Conservation (phyloP, 2,329 filamentous ascomycete genomes). For the Aspergillus ruber region DNA sequence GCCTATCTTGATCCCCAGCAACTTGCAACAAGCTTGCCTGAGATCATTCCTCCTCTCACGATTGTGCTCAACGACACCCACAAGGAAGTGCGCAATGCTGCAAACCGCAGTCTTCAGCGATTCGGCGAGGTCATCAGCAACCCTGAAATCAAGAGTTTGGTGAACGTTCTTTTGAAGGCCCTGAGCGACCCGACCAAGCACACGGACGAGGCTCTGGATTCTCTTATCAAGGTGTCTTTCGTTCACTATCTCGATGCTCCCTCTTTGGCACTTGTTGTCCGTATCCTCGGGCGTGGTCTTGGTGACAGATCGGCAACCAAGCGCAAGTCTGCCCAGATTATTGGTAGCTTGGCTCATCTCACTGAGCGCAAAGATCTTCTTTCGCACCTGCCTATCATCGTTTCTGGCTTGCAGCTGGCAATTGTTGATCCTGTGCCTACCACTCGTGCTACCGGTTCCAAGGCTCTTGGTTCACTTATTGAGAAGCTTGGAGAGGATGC, state of each 20-base stretch:
- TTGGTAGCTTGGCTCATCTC: slow-evolving; percentile 92
- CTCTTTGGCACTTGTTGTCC: slow-evolving; percentile 87
- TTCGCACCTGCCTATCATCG: slow-evolving; percentile 82
- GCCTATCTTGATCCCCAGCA: slow-evolving; percentile 96
- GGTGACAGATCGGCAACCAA: slow-evolving; percentile 90
- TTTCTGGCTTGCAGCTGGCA: slow-evolving; percentile 80
- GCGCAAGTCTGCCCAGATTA: slow-evolving; percentile 92
- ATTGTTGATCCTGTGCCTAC: slow-evolving; percentile 94
- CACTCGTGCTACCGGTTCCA: slow-evolving; percentile 90
- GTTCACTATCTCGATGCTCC: slow-evolving; percentile 97
- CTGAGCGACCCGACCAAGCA: slow-evolving; percentile 96
- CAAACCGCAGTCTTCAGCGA: slow-evolving; percentile 91
- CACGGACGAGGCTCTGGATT: slow-evolving; percentile 88
- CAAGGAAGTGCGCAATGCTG: slow-evolving; percentile 87
- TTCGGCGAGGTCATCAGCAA: slow-evolving; percentile 99
- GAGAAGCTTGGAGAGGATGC: slow-evolving; percentile 98
- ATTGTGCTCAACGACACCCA: slow-evolving; percentile 94
- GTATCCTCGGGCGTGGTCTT: slow-evolving; percentile 88
- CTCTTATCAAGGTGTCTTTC: slow-evolving; percentile 96
- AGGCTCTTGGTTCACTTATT: slow-evolving; percentile 90
- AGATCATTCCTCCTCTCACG: slow-evolving; percentile 94
- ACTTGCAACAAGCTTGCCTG: slow-evolving; percentile 81
- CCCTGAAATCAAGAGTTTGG: slow-evolving; percentile 89
- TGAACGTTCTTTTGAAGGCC: slow-evolving; percentile 87
- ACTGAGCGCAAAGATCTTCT: slow-evolving; percentile 94